Evolutionary conservation across 1,139 yeast genomes (phyloP).

Genomic region (Wickerhamomyces sp.): DNA sequence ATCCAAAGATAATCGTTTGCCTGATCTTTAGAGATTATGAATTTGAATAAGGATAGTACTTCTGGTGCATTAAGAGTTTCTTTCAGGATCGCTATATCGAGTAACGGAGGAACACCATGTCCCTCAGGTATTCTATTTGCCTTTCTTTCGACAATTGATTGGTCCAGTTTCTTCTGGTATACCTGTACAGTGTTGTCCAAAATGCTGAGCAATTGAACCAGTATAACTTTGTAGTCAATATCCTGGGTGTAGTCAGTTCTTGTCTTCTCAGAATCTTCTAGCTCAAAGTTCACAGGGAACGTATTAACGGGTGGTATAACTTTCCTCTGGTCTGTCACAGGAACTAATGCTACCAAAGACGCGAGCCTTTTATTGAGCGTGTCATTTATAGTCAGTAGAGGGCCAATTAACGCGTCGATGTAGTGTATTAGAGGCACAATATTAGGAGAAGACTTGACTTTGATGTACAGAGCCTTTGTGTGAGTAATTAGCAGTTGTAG

Average conservation of each 20-base stretch:
- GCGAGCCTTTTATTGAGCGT: slow-evolving; percentile 41
- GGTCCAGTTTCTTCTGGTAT: slow-evolving; percentile 43
- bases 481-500: slow-evolving; percentile 21
- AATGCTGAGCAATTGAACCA: slow-evolving; percentile 12
- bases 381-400: slow-evolving; percentile 47
- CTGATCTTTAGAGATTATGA: slow-evolving; percentile 17
- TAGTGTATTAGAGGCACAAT: slow-evolving; percentile 27
- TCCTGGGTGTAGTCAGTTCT: slow-evolving; percentile 1
- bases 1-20: slow-evolving; percentile 7
- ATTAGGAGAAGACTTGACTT: slow-evolving; percentile 11
- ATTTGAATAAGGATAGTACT: slow-evolving; percentile 27
- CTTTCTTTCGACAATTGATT: slow-evolving; percentile 36
- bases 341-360: slow-evolving; percentile 35
- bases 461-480: slow-evolving; percentile 24
- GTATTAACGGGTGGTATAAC: slow-evolving; percentile 21
- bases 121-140: slow-evolving; percentile 26
- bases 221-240: slow-evolving; percentile 7
- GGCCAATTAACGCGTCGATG: slow-evolving; percentile 37
- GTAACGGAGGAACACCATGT: slow-evolving; percentile 24
- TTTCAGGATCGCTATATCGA: slow-evolving; percentile 26
- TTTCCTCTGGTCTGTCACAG: slow-evolving; percentile 20
- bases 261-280: slow-evolving; percentile 20
- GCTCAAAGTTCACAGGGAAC: slow-evolving; percentile 29
- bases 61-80: slow-evolving; percentile 34
- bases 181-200: slow-evolving; percentile 39